phyloP scores from a whole-genome alignment of 768 basidiomycete genomes.

The Panus rudis region DNA sequence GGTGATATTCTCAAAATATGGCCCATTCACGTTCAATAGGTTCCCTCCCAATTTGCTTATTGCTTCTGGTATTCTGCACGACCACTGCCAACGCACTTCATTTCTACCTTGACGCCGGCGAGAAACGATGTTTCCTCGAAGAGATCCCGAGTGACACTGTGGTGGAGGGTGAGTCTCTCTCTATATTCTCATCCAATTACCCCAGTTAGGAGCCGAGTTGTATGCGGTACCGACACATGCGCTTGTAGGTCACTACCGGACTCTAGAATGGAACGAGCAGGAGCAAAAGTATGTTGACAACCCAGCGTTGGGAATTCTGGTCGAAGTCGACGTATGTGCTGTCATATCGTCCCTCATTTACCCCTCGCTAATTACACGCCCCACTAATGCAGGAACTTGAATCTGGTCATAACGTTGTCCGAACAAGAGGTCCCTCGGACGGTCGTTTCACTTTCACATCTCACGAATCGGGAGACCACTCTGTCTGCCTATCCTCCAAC shows the following conservation, averaged over 20 bases:
- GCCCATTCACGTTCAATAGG: constrained; percentile 10
- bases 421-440: constrained; percentile 84
- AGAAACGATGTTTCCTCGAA: constrained; percentile 93
- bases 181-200: neutral
- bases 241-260: constrained; percentile 77
- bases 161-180: constrained; percentile 64
- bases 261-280: constrained; percentile 83
- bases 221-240: neutral
- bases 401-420: constrained; percentile 72
- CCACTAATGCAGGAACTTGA: constrained; percentile 66
- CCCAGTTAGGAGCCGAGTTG: neutral
- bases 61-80: constrained; percentile 34
- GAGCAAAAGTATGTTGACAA: constrained; percentile 63
- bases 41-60: constrained; percentile 23
- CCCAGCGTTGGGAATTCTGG: constrained; percentile 76
- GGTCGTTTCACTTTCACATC: constrained; percentile 97
- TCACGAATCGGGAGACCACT: constrained; percentile 93
- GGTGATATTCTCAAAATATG: no score
- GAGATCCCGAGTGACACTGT: constrained; percentile 94
- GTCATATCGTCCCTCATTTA: neutral
- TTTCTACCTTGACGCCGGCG: constrained; percentile 93
- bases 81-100: constrained; percentile 71
- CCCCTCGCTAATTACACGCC: neutral
- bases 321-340: constrained; percentile 77
- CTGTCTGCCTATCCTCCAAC: constrained; percentile 92